Conservation (phyloP, 257 asterid genomes). For the Rhazya stricta region DNA sequence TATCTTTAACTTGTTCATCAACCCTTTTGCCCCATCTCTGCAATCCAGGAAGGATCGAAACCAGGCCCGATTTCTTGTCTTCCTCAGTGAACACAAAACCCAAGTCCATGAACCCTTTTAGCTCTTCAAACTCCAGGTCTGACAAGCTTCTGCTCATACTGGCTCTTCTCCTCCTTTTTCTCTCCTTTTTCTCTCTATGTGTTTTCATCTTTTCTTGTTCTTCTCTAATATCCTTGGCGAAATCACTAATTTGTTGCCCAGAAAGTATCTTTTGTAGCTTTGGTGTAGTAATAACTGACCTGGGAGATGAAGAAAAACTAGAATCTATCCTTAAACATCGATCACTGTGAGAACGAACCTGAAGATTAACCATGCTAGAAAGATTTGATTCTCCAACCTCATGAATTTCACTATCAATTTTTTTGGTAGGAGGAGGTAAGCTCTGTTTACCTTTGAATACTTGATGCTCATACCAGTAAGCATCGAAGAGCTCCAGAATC, state of each 20-base stretch:
- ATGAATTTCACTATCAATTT: conserved; percentile 9
- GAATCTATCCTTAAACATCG: conserved; percentile 6
- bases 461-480: conserved; percentile 46
- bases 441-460: conserved; percentile 15
- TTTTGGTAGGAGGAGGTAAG: neutral
- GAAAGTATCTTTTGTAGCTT: conserved; percentile 34
- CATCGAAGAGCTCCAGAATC: conserved; percentile 51
- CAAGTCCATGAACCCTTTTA: conserved; percentile 76
- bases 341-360: conserved; percentile 43
- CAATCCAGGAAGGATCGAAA: conserved; percentile 62
- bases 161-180: conserved; percentile 8
- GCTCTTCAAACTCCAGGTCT: conserved; percentile 67
- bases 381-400: conserved; percentile 15
- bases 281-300: conserved; percentile 29
- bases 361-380: conserved; percentile 1
- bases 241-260: conserved; percentile 25
- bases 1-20: conserved; percentile 2
- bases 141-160: conserved; percentile 55
- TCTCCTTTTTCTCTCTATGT: neutral
- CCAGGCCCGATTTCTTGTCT: conserved; percentile 41
- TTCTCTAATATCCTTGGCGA: conserved; percentile 1
- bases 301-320: conserved; percentile 24
- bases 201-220: neutral
- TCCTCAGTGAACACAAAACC: conserved; percentile 69
- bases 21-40: conserved; percentile 44